A percentile compares a stretch with the other conserved stretches of the same genome.
Evolutionary conservation across 441 rosid genomes (phyloP).

Genomic region (Populus hybrid): DNA sequence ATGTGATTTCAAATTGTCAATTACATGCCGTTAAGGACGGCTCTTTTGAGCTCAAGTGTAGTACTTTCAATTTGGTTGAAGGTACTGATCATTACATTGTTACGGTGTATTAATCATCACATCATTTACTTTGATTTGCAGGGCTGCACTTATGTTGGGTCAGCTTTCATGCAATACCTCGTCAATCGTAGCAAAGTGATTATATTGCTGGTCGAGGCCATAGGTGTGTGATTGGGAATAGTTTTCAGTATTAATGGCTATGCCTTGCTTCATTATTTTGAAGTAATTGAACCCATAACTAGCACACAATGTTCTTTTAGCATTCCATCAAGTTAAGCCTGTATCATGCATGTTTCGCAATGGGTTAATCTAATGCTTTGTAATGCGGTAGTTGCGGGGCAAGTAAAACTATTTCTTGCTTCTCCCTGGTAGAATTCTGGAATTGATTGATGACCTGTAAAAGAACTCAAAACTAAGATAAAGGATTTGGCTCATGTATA

Average conservation of each 20-base stretch:
- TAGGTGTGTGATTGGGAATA: constrained; percentile 51
- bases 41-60: too few species aligned
- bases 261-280: background rate
- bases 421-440: background rate
- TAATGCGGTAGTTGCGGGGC: background rate
- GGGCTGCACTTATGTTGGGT: constrained; percentile 69
- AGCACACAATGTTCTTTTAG: background rate
- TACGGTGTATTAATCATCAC: background rate
- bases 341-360: background rate
- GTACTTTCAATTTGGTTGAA: too few species aligned
- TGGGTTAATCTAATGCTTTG: background rate
- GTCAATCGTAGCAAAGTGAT: constrained; percentile 64
- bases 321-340: background rate
- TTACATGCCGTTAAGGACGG: too few species aligned
- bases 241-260: background rate
- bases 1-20: background rate
- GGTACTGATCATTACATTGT: too few species aligned
- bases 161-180: constrained; percentile 55
- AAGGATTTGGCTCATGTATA: background rate
- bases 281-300: background rate
- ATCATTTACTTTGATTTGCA: constrained; percentile 27
- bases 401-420: background rate
- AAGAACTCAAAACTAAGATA: background rate
- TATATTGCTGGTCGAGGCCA: constrained; percentile 77
- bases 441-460: background rate